A percentile compares a stretch with the other conserved stretches of the same genome.
Conservation (phyloP, 163 green algal genomes). For the Scenedesmus sp. region DNA sequence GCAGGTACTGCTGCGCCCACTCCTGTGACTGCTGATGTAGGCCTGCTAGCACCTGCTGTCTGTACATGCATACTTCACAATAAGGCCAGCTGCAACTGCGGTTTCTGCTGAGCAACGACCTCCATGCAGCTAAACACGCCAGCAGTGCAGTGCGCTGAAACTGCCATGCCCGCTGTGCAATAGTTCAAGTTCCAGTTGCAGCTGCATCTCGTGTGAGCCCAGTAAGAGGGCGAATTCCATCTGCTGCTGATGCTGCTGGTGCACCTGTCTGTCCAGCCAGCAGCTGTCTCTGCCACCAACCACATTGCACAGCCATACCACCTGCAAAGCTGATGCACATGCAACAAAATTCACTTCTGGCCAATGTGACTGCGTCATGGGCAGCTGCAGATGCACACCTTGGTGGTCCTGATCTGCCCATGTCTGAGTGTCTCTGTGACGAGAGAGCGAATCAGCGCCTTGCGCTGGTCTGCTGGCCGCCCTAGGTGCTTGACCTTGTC, state of each 20-base stretch:
- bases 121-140: too few species aligned
- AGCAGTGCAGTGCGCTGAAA: too few species aligned
- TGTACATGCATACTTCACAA: neutral
- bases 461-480: constrained; percentile 97
- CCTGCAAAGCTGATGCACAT: too few species aligned
- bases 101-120: too few species aligned
- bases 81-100: neutral
- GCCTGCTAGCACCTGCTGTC: neutral
- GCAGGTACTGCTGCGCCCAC: neutral
- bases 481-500: constrained; percentile 88
- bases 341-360: too few species aligned
- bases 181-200: neutral
- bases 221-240: too few species aligned
- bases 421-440: constrained; percentile 96
- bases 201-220: constrained; percentile 2
- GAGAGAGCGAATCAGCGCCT: constrained; percentile 94
- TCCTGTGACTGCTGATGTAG: neutral
- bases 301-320: too few species aligned
- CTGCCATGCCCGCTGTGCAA: too few species aligned
- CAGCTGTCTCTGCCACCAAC: neutral
- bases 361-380: too few species aligned
- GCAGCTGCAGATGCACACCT: too few species aligned
- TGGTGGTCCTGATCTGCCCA: constrained; percentile 97
- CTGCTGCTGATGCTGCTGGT: neutral
- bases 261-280: neutral